Evolutionary conservation across 495 filamentous ascomycete genomes (phyloP).

Genomic region (Rhypophila decipiens): DNA sequence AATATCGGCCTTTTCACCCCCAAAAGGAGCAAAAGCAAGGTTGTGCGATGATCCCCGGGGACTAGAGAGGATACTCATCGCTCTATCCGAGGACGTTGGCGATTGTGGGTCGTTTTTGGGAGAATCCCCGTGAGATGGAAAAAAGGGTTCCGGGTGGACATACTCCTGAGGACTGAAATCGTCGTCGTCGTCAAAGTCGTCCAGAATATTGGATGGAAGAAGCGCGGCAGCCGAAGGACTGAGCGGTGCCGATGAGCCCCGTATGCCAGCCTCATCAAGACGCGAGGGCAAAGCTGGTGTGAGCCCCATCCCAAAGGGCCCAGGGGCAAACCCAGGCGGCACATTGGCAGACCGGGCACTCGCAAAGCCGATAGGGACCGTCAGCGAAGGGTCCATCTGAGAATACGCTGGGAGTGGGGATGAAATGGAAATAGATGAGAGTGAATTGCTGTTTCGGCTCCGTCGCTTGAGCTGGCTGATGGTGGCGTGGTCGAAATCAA

Average conservation of each 20-base stretch:
- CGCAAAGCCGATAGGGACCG: conserved; percentile 27
- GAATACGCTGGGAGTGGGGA: conserved; percentile 34
- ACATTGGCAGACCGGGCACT: conserved; percentile 32
- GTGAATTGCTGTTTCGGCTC: conserved; percentile 51
- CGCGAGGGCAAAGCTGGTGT: conserved; percentile 28
- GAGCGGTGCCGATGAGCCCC: conserved; percentile 57
- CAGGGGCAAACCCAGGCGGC: conserved; percentile 44
- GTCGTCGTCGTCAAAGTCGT: conserved; percentile 62
- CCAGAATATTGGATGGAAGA: conserved; percentile 72
- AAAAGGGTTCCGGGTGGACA: conserved; percentile 26
- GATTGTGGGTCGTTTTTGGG: conserved; percentile 54
- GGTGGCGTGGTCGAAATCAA: conserved; percentile 43
- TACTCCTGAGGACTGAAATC: conserved; percentile 43
- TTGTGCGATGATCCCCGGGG: conserved; percentile 57
- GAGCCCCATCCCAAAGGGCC: conserved; percentile 47
- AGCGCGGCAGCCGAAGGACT: conserved; percentile 75
- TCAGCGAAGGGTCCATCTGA: conserved; percentile 29
- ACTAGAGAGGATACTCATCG: conserved; percentile 60
- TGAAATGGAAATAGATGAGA: conserved; percentile 39
- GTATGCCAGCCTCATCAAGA: conserved; percentile 38
- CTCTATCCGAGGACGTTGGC: conserved; percentile 61
- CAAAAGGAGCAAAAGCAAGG: conserved; percentile 42
- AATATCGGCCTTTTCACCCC: conserved; percentile 32
- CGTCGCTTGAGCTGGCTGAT: conserved; percentile 46
- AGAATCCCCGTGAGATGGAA: conserved; percentile 31